Base-by-base conservation (phyloP, 148 eudicot species). In the Fagopyrum homotropicum region DNA sequence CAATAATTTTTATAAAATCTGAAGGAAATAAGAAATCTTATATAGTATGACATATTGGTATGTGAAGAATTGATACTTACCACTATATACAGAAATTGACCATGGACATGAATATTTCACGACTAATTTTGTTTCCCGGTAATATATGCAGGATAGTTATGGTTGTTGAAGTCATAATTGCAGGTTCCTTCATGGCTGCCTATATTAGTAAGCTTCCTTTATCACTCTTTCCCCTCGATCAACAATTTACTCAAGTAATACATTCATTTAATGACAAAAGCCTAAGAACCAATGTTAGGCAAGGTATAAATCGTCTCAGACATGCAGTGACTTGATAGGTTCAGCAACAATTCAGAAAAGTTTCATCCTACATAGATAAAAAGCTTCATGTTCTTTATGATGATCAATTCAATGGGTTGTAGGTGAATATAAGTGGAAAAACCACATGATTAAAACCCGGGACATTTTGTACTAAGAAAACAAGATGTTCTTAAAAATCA, bases 91-190 rank as follows among this genome's bases (percentile, higher is more conserved):
- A 35, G 44, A 12, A 64, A 64, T 64, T 35, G 45, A 40, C 71
- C 71, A 6, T 14, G 6, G 7, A 57, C 63, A 19, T 57, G 10
- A 10, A 17, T 57, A 10, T 17, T 19, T 57, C 71, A 0, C 30
- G 47, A 66, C 47, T 66, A 15, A 14, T 40, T 10, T 12, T 15
- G 9, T 43, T 66, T 43, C 35, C 72, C 2, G 73, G 63, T 74
- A 52, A 72, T 77, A 43, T 76, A 49, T 88, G 82, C 93, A 95
- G 99, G 89, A 90, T 92, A 61, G 87, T 95, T 77, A 95, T 95
- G 98, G 86, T 90, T 74, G 77, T 85, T 73, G 99, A 95, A 90
- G 94, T 88, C 74, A 77, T 92, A 49, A 77, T 85, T 89, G 96
- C 98, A 84, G 94, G 90, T 6, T 88, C 84, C 82, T 90, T 92